Evolutionary conservation across 2,329 filamentous ascomycete genomes (phyloP).

Genomic region (Dactylellina haptotyla): DNA sequence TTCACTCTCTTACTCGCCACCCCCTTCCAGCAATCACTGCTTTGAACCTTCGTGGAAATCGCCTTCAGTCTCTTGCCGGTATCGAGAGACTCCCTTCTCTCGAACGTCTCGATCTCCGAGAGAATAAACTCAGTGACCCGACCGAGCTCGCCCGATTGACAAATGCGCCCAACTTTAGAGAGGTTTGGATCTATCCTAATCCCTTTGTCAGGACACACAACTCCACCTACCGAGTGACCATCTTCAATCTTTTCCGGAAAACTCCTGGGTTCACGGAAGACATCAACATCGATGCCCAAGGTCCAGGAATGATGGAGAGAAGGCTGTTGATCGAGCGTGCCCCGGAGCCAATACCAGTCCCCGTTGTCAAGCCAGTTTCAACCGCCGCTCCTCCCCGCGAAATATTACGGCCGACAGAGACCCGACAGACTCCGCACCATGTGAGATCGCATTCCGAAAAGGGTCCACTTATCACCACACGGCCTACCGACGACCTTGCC

Average conservation of each 20-base stretch:
- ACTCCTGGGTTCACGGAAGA: constrained; percentile 92
- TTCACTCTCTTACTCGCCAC: constrained; percentile 85
- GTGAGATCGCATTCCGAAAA: constrained; percentile 36
- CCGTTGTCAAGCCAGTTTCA: constrained; percentile 75
- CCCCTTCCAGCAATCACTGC: constrained; percentile 93
- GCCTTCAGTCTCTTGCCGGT: constrained; percentile 85
- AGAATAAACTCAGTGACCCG: constrained; percentile 90
- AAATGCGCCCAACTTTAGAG: constrained; percentile 86
- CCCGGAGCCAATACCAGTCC: constrained; percentile 78
- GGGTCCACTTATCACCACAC: constrained; percentile 53
- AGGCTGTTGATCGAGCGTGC: constrained; percentile 84
- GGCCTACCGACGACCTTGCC: constrained; percentile 56
- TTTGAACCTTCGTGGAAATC: constrained; percentile 88
- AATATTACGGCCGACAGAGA: constrained; percentile 58
- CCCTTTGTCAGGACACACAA: constrained; percentile 88
- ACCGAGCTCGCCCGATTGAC: constrained; percentile 89
- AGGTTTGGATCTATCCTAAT: constrained; percentile 92
- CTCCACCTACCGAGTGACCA: constrained; percentile 79
- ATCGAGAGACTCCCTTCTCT: constrained; percentile 88
- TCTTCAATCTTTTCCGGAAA: constrained; percentile 94
- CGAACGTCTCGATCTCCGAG: constrained; percentile 87
- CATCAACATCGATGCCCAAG: constrained; percentile 84
- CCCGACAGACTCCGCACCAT: constrained; percentile 59
- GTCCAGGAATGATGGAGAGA: constrained; percentile 84
- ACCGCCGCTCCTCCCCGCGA: constrained; percentile 44